A percentile compares a stretch with the other conserved stretches of the same genome.
Conservation (phyloP, 495 filamentous ascomycete genomes). For the Aspergillus asperescens region DNA sequence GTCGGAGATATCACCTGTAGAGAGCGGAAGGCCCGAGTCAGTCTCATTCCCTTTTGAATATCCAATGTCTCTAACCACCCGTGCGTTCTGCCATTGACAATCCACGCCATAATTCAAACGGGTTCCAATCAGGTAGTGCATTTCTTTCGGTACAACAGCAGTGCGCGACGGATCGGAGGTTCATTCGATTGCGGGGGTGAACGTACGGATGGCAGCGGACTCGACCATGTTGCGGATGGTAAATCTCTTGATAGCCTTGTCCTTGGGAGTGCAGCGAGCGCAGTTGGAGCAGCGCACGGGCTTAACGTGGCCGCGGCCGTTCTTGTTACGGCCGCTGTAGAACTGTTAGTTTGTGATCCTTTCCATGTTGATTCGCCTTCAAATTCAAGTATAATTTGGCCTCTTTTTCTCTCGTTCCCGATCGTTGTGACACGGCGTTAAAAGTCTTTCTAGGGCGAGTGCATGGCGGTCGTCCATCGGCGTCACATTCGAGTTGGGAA, state of each 20-base stretch:
- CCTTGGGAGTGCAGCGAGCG: slow-evolving; percentile 98
- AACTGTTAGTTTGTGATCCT: slow-evolving; percentile 16
- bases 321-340: slow-evolving; percentile 95
- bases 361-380: not conserved
- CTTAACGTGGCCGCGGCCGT: slow-evolving; percentile 98
- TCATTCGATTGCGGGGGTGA: slow-evolving; percentile 16
- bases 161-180: slow-evolving; percentile 13
- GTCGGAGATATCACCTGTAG: slow-evolving; percentile 99
- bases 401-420: slow-evolving; percentile 2
- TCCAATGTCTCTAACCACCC: not conserved
- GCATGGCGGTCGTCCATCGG: slow-evolving; percentile 23
- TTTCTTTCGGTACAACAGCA: slow-evolving; percentile 17
- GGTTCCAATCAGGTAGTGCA: not conserved
- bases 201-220: slow-evolving; percentile 98
- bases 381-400: slow-evolving; percentile 3
- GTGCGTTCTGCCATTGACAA: slow-evolving; percentile 8
- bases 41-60: not conserved
- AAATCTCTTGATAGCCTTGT: slow-evolving; percentile 99
- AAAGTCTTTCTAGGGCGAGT: not conserved
- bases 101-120: slow-evolving; percentile 9
- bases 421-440: slow-evolving; percentile 1
- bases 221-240: slow-evolving; percentile 99
- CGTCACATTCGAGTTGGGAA: slow-evolving; percentile 29
- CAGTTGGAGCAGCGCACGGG: slow-evolving; percentile 99
- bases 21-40: slow-evolving; percentile 13